phyloP scores from a whole-genome alignment of 1,139 yeast species.

The Hyphopichia wangnamkhiaoensis region DNA sequence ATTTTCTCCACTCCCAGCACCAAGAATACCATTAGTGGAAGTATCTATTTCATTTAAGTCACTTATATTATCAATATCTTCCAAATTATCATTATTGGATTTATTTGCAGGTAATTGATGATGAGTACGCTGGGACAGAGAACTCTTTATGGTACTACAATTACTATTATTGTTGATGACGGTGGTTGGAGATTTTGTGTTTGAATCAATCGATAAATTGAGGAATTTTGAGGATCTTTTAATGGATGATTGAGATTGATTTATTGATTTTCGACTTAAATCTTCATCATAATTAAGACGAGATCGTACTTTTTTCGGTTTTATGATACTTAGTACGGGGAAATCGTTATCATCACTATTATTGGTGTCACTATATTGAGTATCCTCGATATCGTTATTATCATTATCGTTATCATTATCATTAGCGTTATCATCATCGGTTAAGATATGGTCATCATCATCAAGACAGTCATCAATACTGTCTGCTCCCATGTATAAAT shows the following conservation, averaged over 20 bases:
- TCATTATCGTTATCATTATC: conserved; percentile 20
- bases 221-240: conserved; percentile 49
- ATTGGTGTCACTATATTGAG: conserved; percentile 11
- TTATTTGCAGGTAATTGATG: not conserved
- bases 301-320: conserved; percentile 12
- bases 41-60: conserved; percentile 33
- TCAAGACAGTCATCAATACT: conserved; percentile 24
- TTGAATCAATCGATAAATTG: conserved; percentile 46
- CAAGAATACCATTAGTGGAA: conserved; percentile 12
- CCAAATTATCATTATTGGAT: conserved; percentile 20
- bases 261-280: conserved; percentile 1
- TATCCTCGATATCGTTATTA: conserved; percentile 2
- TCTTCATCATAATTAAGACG: conserved; percentile 6
- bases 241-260: conserved; percentile 28
- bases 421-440: conserved; percentile 14
- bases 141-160: not conserved
- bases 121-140: not conserved
- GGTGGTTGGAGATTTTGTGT: conserved; percentile 11
- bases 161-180: no score
- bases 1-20: no score
- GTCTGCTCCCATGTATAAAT: conserved; percentile 21
- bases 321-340: conserved; percentile 22
- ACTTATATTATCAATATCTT: conserved; percentile 27
- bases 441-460: conserved; percentile 13
- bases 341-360: conserved; percentile 6